Conservation (phyloP, 257 asterid species). For the Nicotiana sylvestris region DNA sequence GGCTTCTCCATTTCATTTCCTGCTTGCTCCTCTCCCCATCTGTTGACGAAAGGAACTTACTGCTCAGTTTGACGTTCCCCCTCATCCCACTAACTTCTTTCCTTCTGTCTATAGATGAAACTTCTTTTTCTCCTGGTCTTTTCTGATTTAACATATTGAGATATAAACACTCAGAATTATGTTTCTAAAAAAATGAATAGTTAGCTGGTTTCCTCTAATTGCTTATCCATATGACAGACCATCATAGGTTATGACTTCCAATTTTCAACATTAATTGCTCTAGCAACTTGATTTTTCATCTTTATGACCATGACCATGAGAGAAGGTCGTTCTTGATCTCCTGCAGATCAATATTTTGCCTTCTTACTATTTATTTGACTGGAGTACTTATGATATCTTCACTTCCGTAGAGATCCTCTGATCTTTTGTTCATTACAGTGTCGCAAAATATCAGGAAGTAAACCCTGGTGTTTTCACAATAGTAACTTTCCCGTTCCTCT, state of each 20-base stretch:
- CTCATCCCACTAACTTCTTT: not conserved
- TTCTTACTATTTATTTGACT: not conserved
- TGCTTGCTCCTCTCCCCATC: too few relatives aligned
- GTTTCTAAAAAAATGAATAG: not conserved
- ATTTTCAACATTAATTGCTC: not conserved
- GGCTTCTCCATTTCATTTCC: not conserved
- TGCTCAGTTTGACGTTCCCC: not conserved
- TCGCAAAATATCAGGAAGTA: slow-evolving; percentile 63
- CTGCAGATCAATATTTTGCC: not conserved
- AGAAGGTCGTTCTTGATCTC: not conserved
- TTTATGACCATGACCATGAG: slow-evolving; percentile 1
- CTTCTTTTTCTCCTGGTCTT: not conserved
- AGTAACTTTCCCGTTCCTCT: slow-evolving; percentile 60
- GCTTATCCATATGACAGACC: not conserved
- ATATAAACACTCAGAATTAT: not conserved
- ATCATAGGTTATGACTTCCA: not conserved
- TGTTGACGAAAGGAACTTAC: not conserved
- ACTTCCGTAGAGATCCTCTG: slow-evolving; percentile 4
- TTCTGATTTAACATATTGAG: slow-evolving; percentile 1
- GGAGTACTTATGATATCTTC: not conserved
- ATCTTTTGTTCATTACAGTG: slow-evolving; percentile 25
- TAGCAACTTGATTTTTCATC: not conserved
- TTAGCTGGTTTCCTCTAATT: not conserved
- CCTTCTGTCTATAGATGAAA: not conserved
- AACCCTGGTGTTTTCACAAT: slow-evolving; percentile 62